A percentile compares a stretch with the other conserved stretches of the same genome.
These are phyloP conservation scores for Amphicarpaea edgeworthii DNA, from an alignment of 306 rosid species.

Conservation along the genomic window DNA sequence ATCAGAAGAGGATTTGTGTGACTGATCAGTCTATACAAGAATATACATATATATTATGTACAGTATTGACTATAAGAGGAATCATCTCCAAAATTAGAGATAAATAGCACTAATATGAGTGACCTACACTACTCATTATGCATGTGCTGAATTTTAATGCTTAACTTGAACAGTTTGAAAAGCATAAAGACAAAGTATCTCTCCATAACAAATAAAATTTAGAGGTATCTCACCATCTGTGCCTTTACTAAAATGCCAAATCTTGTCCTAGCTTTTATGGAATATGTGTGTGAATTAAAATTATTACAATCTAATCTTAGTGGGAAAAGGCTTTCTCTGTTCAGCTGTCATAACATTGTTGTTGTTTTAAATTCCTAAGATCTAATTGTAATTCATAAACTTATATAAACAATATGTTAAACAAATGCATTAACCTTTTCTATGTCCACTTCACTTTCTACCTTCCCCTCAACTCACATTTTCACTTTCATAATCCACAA, in stretches of 20 bases:
- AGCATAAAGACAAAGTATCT: neutral
- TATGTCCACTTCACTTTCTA: neutral
- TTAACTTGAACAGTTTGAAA: neutral
- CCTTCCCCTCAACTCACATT: neutral
- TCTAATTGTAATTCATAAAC: neutral
- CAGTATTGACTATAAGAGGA: neutral
- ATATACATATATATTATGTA: too few relatives aligned
- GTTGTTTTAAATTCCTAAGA: neutral
- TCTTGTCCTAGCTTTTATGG: neutral
- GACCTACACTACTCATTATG: neutral
- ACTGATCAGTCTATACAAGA: too few relatives aligned
- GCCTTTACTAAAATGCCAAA: too few relatives aligned
- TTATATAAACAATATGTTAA: neutral
- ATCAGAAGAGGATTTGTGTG: too few relatives aligned
- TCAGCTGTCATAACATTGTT: neutral
- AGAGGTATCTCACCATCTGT: too few relatives aligned
- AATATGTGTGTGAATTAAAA: neutral
- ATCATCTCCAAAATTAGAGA: neutral
- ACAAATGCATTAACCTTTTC: neutral
- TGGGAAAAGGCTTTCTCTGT: neutral
- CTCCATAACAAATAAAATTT: too few relatives aligned
- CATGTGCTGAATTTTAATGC: neutral
- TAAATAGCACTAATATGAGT: neutral
- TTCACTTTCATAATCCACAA: neutral
- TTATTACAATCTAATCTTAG: neutral